Evolutionary conservation across 2,329 filamentous ascomycete genomes (phyloP), one percentile per base, ranked within the genome.

Genomic region (Fusarium compactum): DNA sequence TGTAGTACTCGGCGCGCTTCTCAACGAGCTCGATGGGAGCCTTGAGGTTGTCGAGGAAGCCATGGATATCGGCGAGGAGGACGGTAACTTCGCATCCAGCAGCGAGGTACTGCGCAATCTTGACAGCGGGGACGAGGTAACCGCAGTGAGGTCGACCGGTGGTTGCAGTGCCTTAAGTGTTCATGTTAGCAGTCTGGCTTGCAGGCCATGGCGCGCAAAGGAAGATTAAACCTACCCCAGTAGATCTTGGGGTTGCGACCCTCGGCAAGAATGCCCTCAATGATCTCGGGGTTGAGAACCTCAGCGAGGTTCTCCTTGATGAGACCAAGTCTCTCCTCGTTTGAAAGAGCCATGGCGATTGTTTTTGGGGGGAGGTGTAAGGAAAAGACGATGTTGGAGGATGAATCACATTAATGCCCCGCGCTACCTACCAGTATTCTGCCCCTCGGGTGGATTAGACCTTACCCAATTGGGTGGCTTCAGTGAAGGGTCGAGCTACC

Each of bases 61-160:
- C 93, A 80, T 92, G 90, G 46, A 92, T 87, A 71, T 93, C 89
- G 79, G 89, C 91, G 64, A 96, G 89, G 38, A 97, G 89, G 64
- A 97, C 87, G 59, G 89, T 92, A 64, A 97, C 89, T 64, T 94
- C 88, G 83, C 94, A 97, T 40, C 92, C 94, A 30, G 95, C 94
- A 38, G 89, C 87, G 34, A 98, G 89, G 76, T 97, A 90, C 79
- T 98, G 91, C 41, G 94, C 94, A 68, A 98, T 92, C 82, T 98
- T 98, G 78, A 97, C 89, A 74, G 92, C 91, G 8, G 94, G 91
- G 12, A 96, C 92, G 68, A 97, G 93, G 86, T 97, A 97, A 73
- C 93, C 95, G 78, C 90, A 92, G 80, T 98, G 95, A 58, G 94
- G 94, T 65, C 91, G 87, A n/a, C 94, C 94, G 1, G 94, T 97